Conservation (phyloP, 2,329 filamentous ascomycete genomes). For the Botrytis deweyae region DNA sequence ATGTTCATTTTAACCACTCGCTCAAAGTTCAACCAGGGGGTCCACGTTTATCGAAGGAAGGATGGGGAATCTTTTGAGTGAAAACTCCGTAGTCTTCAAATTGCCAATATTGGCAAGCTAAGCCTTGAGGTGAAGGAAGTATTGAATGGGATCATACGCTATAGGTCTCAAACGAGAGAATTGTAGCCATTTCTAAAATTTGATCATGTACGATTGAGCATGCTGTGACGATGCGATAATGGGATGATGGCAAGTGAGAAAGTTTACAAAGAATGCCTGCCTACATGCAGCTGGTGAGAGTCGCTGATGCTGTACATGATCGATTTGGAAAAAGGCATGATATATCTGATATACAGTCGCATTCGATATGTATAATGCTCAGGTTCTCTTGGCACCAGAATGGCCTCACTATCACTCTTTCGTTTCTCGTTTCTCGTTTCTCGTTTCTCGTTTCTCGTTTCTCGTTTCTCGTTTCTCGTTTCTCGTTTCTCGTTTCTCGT, state of each 20-base stretch:
- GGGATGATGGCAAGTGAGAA: background rate
- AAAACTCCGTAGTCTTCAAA: background rate
- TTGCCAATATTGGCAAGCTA: slow-evolving; percentile 4
- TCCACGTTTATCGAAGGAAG: slow-evolving; percentile 20
- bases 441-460: slow-evolving; percentile 9
- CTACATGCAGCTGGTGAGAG: slow-evolving; percentile 8
- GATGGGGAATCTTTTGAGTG: slow-evolving; percentile 8
- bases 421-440: slow-evolving; percentile 5
- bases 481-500: slow-evolving; percentile 7
- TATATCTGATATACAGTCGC: background rate
- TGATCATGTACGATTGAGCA: slow-evolving; percentile 4
- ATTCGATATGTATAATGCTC: slow-evolving; percentile 11
- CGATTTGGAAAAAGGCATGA: slow-evolving; percentile 2
- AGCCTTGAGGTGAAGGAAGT: background rate
- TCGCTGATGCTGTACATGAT: slow-evolving; percentile 5
- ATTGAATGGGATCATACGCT: background rate
- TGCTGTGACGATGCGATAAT: slow-evolving; percentile 4
- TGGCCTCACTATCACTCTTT: background rate
- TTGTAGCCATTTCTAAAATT: background rate
- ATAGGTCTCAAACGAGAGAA: background rate
- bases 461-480: slow-evolving; percentile 11
- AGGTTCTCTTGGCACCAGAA: slow-evolving; percentile 5
- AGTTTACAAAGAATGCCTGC: background rate
- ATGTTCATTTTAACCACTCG: background rate
- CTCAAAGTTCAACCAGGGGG: slow-evolving; percentile 4